phyloP scores from a whole-genome alignment of 116 monocot species.

The Posidonia oceanica region DNA sequence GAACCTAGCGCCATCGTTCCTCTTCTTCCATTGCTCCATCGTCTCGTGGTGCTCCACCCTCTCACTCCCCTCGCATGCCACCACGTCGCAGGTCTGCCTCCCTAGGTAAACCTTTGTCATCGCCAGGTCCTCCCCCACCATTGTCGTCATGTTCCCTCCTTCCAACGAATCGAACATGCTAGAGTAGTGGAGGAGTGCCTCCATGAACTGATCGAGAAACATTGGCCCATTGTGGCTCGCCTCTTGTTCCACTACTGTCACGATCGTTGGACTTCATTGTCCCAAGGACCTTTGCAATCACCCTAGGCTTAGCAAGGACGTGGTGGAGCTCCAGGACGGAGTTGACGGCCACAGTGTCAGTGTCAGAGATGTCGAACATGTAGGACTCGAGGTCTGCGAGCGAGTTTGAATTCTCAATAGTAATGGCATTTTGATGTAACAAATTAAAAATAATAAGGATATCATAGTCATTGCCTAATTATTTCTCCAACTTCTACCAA shows the following conservation, averaged over 20 bases:
- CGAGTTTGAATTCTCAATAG: no score
- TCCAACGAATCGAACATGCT: conserved; percentile 71
- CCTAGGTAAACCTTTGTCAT: conserved; percentile 83
- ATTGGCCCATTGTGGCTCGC: conserved; percentile 60
- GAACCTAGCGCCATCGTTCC: conserved; percentile 32
- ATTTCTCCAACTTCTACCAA: no score
- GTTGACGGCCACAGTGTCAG: conserved; percentile 46
- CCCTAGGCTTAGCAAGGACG: conserved; percentile 19
- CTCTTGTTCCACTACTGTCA: conserved; percentile 77
- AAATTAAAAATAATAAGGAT: no score
- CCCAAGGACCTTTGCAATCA: conserved; percentile 21
- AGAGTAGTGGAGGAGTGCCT: conserved; percentile 78
- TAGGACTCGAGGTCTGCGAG: conserved; percentile 63
- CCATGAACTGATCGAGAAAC: conserved; percentile 60
- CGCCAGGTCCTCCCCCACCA: conserved; percentile 19
- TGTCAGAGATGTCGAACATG: conserved; percentile 19
- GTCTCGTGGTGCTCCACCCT: conserved; percentile 75
- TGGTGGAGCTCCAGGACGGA: conserved; percentile 58
- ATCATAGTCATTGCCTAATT: no score
- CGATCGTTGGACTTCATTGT: conserved; percentile 40
- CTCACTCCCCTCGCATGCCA: conserved; percentile 61
- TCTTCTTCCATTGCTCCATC: conserved; percentile 34
- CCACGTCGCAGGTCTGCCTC: conserved; percentile 71
- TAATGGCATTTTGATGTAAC: no score
- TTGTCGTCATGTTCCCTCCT: conserved; percentile 4